phyloP scores from a whole-genome alignment of 371 early-diverging fungal species.

The Choanephora cucurbitarum region DNA sequence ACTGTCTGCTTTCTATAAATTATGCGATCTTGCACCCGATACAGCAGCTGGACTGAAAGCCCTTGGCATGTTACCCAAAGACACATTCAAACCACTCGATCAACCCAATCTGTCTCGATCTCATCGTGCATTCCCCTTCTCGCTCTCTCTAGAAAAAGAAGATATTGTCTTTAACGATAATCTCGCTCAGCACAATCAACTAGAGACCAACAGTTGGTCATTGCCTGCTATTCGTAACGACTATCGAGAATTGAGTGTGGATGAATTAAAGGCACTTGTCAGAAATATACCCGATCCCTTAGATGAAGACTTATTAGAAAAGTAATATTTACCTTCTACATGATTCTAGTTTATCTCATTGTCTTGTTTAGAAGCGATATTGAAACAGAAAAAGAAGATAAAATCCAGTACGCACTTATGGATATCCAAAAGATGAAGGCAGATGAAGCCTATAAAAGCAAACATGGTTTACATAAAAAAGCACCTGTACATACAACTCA shows the following conservation, averaged over 20 bases:
- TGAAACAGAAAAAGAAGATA: conserved; percentile 33
- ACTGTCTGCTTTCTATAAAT: conserved; percentile 33
- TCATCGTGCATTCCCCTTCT: conserved; percentile 7
- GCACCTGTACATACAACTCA: conserved; percentile 30
- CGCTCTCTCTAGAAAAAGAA: conserved; percentile 7
- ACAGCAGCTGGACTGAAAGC: conserved; percentile 11
- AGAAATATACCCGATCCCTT: conserved; percentile 4
- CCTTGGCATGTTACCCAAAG: conserved; percentile 18
- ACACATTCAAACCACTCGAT: conserved; percentile 29
- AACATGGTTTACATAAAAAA: conserved; percentile 46
- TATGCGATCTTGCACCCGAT: conserved; percentile 50
- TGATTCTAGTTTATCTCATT: no score
- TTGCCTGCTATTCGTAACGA: conserved; percentile 30
- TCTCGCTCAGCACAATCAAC: not conserved
- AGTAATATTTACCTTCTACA: no score
- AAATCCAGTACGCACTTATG: conserved; percentile 19
- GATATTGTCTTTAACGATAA: conserved; percentile 3
- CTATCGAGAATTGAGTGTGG: conserved; percentile 26
- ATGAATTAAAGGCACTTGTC: conserved; percentile 33
- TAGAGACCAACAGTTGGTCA: conserved; percentile 2
- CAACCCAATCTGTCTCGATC: conserved; percentile 11
- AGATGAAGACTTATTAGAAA: conserved; percentile 1
- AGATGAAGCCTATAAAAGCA: conserved; percentile 38
- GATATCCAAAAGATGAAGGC: conserved; percentile 34
- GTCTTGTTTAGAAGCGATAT: conserved; percentile 25